phyloP scores from a whole-genome alignment of 257 asterid genomes.

The Solanum neorickii region DNA sequence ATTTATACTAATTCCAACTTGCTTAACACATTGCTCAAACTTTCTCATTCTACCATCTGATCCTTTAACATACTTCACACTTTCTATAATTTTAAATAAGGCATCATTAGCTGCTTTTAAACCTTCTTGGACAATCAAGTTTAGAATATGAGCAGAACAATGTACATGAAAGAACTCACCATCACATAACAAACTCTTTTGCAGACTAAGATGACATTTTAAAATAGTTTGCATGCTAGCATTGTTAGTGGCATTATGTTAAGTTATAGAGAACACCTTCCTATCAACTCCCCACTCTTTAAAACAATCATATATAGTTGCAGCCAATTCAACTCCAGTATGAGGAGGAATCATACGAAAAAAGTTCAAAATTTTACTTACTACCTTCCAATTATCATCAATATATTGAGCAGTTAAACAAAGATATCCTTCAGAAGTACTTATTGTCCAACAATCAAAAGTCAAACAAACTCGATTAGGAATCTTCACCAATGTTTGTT shows the following conservation, averaged over 20 bases:
- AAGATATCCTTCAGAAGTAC: not conserved
- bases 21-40: not conserved
- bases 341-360: not conserved
- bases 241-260: not conserved
- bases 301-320: not conserved
- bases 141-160: not conserved
- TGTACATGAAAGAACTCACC: not conserved
- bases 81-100: not conserved
- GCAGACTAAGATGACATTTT: not conserved
- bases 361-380: not conserved
- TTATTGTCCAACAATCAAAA: not conserved
- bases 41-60: not conserved
- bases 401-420: not conserved
- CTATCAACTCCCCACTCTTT: not conserved
- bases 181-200: not conserved
- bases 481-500: not conserved
- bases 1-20: not conserved
- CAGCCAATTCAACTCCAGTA: not conserved
- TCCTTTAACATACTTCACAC: not conserved
- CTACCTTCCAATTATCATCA: not conserved
- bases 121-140: not conserved
- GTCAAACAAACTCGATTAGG: not conserved
- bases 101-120: not conserved
- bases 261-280: not conserved
- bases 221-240: not conserved